These are phyloP conservation scores for Boletus edulis DNA, from an alignment of 768 basidiomycete genomes.

Conservation along the genomic window DNA sequence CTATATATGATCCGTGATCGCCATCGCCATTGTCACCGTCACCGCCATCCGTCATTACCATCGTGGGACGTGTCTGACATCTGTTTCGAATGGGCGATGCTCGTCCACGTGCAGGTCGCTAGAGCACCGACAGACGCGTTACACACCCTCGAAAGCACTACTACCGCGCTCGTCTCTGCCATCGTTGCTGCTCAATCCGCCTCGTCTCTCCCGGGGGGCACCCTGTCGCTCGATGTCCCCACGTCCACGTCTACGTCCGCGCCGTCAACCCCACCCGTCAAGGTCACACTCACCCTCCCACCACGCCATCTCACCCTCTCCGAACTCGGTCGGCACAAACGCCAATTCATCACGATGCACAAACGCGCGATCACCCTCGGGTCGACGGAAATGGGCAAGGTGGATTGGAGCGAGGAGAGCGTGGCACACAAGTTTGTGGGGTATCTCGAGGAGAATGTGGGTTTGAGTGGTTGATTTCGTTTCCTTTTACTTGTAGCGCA, in stretches of 20 bases:
- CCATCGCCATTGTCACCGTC: no score
- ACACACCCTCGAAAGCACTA: slow-evolving; percentile 78
- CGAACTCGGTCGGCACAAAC: slow-evolving; percentile 84
- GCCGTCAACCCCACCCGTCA: slow-evolving; percentile 1
- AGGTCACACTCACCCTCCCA: slow-evolving; percentile 57
- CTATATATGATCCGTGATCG: no score
- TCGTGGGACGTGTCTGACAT: no score
- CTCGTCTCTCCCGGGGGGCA: slow-evolving; percentile 47
- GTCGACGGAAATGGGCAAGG: slow-evolving; percentile 69
- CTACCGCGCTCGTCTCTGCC: slow-evolving; percentile 65
- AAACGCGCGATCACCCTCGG: slow-evolving; percentile 87
- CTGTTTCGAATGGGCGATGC: no score
- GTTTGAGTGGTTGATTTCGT: slow-evolving; percentile 18
- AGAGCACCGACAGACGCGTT: slow-evolving; percentile 90
- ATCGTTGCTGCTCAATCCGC: slow-evolving; percentile 64
- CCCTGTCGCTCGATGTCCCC: slow-evolving; percentile 21
- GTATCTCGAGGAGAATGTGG: slow-evolving; percentile 70
- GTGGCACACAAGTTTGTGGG: slow-evolving; percentile 66
- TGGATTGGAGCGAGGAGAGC: slow-evolving; percentile 75
- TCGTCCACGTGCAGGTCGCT: slow-evolving; percentile 45
- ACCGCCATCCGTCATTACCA: no score
- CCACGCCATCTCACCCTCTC: slow-evolving; percentile 73
- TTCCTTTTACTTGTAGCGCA: no score
- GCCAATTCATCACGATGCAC: slow-evolving; percentile 89
- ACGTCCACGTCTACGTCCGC: slow-evolving; percentile 42